Evolutionary conservation across 2,329 filamentous ascomycete genomes (phyloP), one percentile per base, ranked within the genome.

Genomic region (Cordyceps cicadae): DNA sequence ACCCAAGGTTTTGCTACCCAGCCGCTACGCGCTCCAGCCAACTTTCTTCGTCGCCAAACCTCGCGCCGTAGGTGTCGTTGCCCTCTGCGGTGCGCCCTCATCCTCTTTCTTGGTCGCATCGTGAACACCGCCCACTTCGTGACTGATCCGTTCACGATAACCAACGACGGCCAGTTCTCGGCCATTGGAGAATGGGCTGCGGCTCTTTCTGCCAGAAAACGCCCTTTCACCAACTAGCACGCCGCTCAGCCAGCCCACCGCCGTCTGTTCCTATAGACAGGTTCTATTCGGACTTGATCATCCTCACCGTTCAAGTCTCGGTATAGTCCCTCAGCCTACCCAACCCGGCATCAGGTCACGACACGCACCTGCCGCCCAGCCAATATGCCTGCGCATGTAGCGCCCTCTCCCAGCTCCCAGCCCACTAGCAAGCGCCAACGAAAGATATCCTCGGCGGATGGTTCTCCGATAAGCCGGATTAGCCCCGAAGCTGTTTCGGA

Each of bases 401-500:
- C 81, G 68, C 76, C 78, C 62, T 80, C 80, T 62, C 78, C 79
- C 66, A 74, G 72, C 66, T 71, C 76, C 49, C 77, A 83, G 66
- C 81, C 82, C 49, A 62, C 21, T 21, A 73, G 76, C 67, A 87
- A 87, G 73, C 83, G 84, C 66, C 76, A 79, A 63, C 80, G 83
- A 64, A 81, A 79, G 67, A 76, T 75, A 48, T 83, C 82, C 21
- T 78, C 81, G 56, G 75, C 76, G 37, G 77, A 78, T 63, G 76
- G 72, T n/a, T 77, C 76, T 24, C 71, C 74, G 68, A 62, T 70
- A 69, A 68, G 72, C 66, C 62, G 63, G 32, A 46, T 63, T 46
- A 70, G 67, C 54, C 70, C 68, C 17, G 66, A 69, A 60, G 69
- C 72, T 64, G 67, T 67, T 62, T 66, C 37, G 9, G 61, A 59